These are phyloP conservation scores for Simmondsia chinensis DNA, from an alignment of 148 eudicot species.

Conservation along the genomic window DNA sequence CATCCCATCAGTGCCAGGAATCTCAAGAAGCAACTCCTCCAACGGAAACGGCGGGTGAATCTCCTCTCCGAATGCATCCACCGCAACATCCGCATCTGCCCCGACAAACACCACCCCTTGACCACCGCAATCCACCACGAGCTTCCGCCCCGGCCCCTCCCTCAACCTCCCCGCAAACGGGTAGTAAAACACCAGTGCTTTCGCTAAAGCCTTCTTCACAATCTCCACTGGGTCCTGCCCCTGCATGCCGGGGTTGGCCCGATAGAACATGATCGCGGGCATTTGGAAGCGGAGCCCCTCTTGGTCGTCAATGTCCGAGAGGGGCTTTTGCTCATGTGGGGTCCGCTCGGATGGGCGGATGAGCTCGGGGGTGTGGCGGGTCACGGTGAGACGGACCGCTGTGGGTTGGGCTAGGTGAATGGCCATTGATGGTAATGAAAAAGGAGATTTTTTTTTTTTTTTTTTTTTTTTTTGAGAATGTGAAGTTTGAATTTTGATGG, in stretches of 20 bases:
- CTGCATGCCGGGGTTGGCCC: not conserved
- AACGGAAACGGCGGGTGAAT: constrained; percentile 1
- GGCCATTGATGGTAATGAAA: too few relatives aligned
- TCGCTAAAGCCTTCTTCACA: constrained; percentile 7
- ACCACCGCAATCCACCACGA: constrained; percentile 10
- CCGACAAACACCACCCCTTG: constrained; percentile 13
- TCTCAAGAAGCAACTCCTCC: not conserved
- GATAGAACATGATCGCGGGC: constrained; percentile 2
- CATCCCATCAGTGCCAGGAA: not conserved
- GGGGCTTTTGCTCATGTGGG: not conserved
- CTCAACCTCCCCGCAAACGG: constrained; percentile 11
- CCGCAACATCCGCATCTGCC: constrained; percentile 11
- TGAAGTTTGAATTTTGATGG: too few relatives aligned
- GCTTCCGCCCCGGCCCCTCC: constrained; percentile 5
- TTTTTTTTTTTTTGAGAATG: too few relatives aligned
- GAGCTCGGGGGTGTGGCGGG: not conserved
- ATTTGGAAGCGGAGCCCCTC: not conserved
- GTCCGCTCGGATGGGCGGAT: not conserved
- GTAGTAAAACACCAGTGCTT: constrained; percentile 11
- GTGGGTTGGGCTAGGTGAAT: too few relatives aligned
- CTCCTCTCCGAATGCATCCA: constrained; percentile 10
- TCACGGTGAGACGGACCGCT: too few relatives aligned
- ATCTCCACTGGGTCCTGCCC: constrained; percentile 1
- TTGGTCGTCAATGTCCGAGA: constrained; percentile 3
- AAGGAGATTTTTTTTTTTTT: too few relatives aligned